Conservation (phyloP, 495 filamentous ascomycete species). For the Aspergillus nidulans region DNA sequence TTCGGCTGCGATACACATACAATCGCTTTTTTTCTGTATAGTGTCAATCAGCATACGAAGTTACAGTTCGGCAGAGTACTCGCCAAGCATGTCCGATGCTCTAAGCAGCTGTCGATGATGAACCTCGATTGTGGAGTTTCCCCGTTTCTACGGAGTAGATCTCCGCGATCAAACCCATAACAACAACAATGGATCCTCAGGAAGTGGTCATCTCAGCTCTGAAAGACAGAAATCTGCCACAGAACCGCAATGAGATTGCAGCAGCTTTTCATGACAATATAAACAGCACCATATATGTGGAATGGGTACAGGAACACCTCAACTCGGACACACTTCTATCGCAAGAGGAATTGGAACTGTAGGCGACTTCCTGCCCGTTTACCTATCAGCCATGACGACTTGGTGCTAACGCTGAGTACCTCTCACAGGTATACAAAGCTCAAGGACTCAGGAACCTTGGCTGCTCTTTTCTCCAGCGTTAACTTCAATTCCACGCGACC, state of each 20-base stretch:
- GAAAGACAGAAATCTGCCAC: conserved; percentile 29
- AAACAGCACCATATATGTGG: conserved; percentile 15
- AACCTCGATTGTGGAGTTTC: background rate
- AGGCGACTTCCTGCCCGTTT: background rate
- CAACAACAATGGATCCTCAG: conserved; percentile 12
- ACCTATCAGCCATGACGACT: background rate
- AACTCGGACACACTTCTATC: conserved; percentile 34
- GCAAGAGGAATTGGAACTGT: conserved; percentile 38
- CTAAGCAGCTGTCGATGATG: background rate
- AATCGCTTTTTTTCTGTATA: background rate
- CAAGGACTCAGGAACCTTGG: conserved; percentile 26
- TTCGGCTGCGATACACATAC: background rate
- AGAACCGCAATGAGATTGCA: conserved; percentile 26
- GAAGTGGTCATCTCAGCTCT: conserved; percentile 14
- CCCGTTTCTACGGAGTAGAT: background rate
- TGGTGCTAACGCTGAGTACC: background rate
- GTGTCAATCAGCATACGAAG: no score
- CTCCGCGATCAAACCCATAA: background rate
- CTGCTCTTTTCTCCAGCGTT: conserved; percentile 24
- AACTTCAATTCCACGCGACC: conserved; percentile 31
- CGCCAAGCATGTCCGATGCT: background rate
- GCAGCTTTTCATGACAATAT: conserved; percentile 24
- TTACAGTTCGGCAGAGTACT: background rate
- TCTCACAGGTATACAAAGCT: conserved; percentile 31
- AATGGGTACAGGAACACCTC: conserved; percentile 36